Conservation (phyloP, 768 basidiomycete genomes). For the Tubosaeta sp. region DNA sequence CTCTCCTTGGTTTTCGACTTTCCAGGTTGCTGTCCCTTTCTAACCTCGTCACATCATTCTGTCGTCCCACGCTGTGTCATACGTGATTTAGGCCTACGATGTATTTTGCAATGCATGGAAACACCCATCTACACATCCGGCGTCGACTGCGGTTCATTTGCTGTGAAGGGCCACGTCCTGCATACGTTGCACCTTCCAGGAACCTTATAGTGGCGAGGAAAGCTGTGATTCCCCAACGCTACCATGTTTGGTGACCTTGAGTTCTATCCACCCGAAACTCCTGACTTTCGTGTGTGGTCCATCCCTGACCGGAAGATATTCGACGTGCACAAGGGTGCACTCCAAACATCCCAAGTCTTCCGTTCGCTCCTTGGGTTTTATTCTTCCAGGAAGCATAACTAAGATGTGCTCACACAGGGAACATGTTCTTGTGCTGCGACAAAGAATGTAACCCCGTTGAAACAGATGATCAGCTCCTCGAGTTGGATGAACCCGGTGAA, state of each 20-base stretch:
- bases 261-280: constrained; percentile 41
- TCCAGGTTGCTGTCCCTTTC: constrained; percentile 31
- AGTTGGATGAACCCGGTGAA: constrained; percentile 51
- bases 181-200: constrained; percentile 2
- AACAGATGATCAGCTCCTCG: constrained; percentile 35
- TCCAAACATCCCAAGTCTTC: constrained; percentile 59
- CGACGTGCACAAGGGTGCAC: constrained; percentile 43
- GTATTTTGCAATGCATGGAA: constrained; percentile 37
- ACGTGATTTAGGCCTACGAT: constrained; percentile 38
- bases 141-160: constrained; percentile 3
- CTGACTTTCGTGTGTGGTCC: constrained; percentile 57
- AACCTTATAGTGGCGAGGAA: background rate
- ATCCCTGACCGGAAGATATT: constrained; percentile 48
- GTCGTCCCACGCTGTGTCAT: constrained; percentile 38
- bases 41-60: constrained; percentile 31
- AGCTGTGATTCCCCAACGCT: background rate
- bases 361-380: constrained; percentile 37
- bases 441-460: constrained; percentile 13
- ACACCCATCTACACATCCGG: constrained; percentile 19
- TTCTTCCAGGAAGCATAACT: constrained; percentile 7
- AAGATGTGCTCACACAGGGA: constrained; percentile 35
- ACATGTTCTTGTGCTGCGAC: constrained; percentile 67
- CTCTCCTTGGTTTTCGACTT: constrained; percentile 23
- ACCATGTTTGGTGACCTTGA: constrained; percentile 16
- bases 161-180: constrained; percentile 18